Conservation (phyloP, 306 rosid genomes). For the Lathyrus oleraceus region DNA sequence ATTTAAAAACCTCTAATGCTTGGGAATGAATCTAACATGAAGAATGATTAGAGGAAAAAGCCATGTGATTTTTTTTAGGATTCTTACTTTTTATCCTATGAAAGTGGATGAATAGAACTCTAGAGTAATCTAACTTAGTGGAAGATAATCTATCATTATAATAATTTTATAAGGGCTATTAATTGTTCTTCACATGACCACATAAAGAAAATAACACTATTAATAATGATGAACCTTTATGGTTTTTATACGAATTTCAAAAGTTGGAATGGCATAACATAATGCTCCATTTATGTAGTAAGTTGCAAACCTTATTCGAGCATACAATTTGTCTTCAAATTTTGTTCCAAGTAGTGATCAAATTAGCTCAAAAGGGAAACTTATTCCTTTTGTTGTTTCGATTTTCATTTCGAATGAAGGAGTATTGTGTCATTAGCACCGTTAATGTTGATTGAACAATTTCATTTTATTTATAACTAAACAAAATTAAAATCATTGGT, state of each 20-base stretch:
- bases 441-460: too few relatives aligned
- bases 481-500: too few relatives aligned
- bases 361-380: conserved; percentile 6
- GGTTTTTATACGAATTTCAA: conserved; percentile 1
- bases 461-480: too few relatives aligned
- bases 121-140: conserved; percentile 8
- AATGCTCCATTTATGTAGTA: conserved; percentile 4
- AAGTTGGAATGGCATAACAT: conserved; percentile 20
- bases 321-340: neutral
- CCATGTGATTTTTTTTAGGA: conserved; percentile 4
- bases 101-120: conserved; percentile 16
- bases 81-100: neutral
- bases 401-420: conserved; percentile 1
- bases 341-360: conserved; percentile 3
- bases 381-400: conserved; percentile 13
- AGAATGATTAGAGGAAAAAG: neutral
- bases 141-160: neutral
- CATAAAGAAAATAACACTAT: neutral
- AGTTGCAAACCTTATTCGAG: conserved; percentile 14
- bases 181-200: neutral
- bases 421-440: neutral
- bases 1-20: conserved; percentile 5
- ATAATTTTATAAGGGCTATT: neutral
- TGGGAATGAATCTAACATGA: neutral
- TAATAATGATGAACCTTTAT: neutral